Conservation (phyloP, 2,329 filamentous ascomycete genomes). For the Amesomyces nigricolor region DNA sequence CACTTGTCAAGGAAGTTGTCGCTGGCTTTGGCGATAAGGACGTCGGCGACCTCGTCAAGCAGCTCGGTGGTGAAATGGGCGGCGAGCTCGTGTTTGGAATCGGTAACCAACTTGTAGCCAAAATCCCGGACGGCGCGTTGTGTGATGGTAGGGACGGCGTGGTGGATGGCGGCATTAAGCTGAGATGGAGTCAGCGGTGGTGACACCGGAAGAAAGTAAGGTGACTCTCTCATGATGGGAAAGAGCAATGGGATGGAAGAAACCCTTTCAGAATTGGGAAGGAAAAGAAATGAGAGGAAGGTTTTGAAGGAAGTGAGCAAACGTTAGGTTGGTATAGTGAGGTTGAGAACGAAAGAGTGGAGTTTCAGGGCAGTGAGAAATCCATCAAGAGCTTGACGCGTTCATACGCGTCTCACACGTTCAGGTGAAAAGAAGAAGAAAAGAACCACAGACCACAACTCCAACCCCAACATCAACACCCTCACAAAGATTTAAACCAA, state of each 20-base stretch:
- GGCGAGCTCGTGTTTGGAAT: slow-evolving; percentile 39
- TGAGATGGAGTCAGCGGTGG: slow-evolving; percentile 30
- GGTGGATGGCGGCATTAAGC: slow-evolving; percentile 47
- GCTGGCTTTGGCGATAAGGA: slow-evolving; percentile 43
- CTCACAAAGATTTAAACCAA: slow-evolving; percentile 19
- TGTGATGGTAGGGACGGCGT: slow-evolving; percentile 36
- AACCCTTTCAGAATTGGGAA: background rate
- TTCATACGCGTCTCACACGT: too few relatives aligned
- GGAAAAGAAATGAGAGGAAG: background rate
- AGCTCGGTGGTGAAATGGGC: slow-evolving; percentile 36
- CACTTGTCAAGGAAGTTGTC: slow-evolving; percentile 47
- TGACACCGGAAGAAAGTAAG: background rate
- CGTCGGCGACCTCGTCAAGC: slow-evolving; percentile 41
- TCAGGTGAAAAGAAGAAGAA: background rate
- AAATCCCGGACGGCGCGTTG: slow-evolving; percentile 40
- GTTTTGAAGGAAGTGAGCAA: background rate
- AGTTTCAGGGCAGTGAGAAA: background rate
- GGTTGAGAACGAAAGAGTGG: background rate
- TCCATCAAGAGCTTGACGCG: background rate
- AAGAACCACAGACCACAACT: background rate
- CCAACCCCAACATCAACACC: background rate
- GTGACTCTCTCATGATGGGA: background rate
- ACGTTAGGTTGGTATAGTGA: background rate
- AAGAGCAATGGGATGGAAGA: background rate
- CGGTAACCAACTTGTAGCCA: slow-evolving; percentile 39